A percentile compares a stretch with the other conserved stretches of the same genome.
These are phyloP conservation scores for Ustilago vetiveriae DNA, from an alignment of 1,284 basidiomycete genomes.

Conservation along the genomic window DNA sequence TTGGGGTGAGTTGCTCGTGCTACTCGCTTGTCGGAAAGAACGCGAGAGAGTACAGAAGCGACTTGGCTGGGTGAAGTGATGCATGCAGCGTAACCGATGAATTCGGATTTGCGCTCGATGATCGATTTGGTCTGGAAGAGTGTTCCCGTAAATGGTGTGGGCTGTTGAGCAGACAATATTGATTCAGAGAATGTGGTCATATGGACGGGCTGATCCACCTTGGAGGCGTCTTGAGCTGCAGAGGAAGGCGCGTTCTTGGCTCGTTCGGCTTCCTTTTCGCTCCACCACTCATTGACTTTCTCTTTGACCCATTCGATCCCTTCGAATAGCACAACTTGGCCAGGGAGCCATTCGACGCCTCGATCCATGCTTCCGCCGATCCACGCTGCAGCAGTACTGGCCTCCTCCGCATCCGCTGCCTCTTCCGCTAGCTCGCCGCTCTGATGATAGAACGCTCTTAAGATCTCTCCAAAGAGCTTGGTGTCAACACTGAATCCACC, in stretches of 20 bases:
- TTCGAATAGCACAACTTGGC: constrained; percentile 65
- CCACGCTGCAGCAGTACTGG: constrained; percentile 4
- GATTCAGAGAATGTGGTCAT: constrained; percentile 7
- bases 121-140: constrained; percentile 58
- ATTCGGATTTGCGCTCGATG: constrained; percentile 65
- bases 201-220: too few relatives aligned
- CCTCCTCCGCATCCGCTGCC: constrained; percentile 14
- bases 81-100: constrained; percentile 63
- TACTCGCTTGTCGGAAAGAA: constrained; percentile 55
- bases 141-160: constrained; percentile 7
- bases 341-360: constrained; percentile 47
- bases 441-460: constrained; percentile 56
- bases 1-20: constrained; percentile 63
- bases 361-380: constrained; percentile 20
- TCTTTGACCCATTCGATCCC: constrained; percentile 65
- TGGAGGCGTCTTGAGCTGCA: not conserved
- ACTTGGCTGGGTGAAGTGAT: constrained; percentile 60
- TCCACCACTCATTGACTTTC: constrained; percentile 54
- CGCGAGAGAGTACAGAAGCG: constrained; percentile 43
- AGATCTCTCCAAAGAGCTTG: constrained; percentile 59
- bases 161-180: not conserved
- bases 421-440: constrained; percentile 1
- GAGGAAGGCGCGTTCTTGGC: not conserved
- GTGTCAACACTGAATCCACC: constrained; percentile 60
- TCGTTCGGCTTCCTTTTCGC: constrained; percentile 17